Percentiles rank a stretch among this genome's conserved stretches.
phyloP scores from a whole-genome alignment of 148 eudicot species.

The Amaranthus palmeri region DNA sequence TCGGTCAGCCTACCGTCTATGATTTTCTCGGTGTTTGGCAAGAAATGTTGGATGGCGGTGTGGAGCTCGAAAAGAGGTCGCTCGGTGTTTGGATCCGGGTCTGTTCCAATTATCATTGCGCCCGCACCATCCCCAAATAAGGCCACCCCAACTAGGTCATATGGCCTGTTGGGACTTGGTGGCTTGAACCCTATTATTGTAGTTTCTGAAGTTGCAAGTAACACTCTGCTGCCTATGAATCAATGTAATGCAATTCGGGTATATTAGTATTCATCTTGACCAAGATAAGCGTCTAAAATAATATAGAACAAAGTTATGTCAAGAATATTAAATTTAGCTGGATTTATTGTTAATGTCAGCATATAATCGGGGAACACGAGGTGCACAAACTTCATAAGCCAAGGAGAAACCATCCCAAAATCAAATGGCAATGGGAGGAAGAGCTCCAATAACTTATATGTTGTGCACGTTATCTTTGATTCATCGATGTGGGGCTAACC shows the following conservation, averaged over 20 bases:
- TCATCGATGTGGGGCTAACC: no score
- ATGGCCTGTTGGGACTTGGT: constrained; percentile 67
- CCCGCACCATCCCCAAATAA: constrained; percentile 98
- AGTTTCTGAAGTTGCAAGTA: constrained; percentile 85
- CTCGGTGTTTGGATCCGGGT: constrained; percentile 38
- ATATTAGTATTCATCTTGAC: no score
- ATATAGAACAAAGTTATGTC: no score
- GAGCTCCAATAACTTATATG: no score
- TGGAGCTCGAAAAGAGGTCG: constrained; percentile 79
- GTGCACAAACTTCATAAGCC: no score
- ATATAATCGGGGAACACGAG: no score
- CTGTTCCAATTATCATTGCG: constrained; percentile 73
- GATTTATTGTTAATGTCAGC: no score
- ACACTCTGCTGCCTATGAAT: constrained; percentile 44
- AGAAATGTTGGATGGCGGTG: constrained; percentile 68
- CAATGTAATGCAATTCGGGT: neutral
- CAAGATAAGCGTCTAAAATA: no score
- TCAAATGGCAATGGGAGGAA: no score
- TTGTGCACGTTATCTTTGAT: no score
- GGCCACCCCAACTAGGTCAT: constrained; percentile 86
- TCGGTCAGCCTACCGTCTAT: constrained; percentile 90
- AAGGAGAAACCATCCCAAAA: no score
- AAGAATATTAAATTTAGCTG: no score
- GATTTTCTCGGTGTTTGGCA: constrained; percentile 79
- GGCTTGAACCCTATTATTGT: constrained; percentile 88